A percentile compares a stretch with the other conserved stretches of the same genome.
phyloP scores from a whole-genome alignment of 441 rosid species.

The Mallotus repandus region DNA sequence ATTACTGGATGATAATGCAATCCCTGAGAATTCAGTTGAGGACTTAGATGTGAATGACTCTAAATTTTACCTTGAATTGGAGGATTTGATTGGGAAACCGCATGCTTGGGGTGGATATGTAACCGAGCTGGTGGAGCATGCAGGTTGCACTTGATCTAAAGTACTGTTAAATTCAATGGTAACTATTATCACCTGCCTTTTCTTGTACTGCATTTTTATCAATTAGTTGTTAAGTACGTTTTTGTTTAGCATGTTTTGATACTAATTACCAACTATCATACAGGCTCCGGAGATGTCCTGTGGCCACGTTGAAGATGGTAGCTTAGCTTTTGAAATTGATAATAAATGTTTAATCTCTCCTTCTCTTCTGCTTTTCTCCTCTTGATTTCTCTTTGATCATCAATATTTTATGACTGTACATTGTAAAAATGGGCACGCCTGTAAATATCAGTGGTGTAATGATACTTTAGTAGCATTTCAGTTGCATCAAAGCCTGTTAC shows the following conservation, averaged over 20 bases:
- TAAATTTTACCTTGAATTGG: slow-evolving; percentile 51
- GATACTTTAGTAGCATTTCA: no score
- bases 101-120: slow-evolving; percentile 34
- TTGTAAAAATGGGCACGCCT: no score
- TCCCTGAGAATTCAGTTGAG: slow-evolving; percentile 21
- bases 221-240: neutral
- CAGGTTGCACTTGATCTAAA: slow-evolving; percentile 25
- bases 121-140: slow-evolving; percentile 34
- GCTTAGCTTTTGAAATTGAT: neutral
- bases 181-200: neutral
- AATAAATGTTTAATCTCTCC: neutral
- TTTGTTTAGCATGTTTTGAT: neutral
- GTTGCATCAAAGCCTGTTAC: no score
- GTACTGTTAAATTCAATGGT: neutral
- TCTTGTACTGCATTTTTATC: neutral
- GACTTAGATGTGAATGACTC: slow-evolving; percentile 38
- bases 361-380: no score
- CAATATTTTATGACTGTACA: no score
- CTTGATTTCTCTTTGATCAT: no score
- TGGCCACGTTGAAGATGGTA: neutral
- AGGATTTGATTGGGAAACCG: slow-evolving; percentile 47
- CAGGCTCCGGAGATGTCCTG: neutral
- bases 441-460: no score
- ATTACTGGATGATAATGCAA: slow-evolving; percentile 31
- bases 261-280: neutral